These are phyloP conservation scores for Salix suchowensis DNA, from an alignment of 345 rosid genomes.

Conservation along the genomic window DNA sequence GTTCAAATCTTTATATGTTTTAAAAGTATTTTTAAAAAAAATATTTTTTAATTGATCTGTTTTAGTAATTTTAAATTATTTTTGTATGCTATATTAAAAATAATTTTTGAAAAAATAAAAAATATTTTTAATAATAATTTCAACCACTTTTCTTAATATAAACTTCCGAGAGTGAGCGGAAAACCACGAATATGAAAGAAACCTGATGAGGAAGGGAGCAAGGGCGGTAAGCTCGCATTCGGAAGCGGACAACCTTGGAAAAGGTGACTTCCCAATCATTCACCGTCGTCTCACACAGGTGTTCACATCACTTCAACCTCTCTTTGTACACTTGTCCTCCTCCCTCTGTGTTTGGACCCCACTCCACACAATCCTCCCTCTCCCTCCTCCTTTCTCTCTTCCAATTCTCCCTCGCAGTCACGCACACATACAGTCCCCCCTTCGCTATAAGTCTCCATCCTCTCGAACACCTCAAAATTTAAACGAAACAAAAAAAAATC, in stretches of 20 bases:
- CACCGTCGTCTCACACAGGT: neutral
- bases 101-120: too few species aligned
- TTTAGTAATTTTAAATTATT: too few species aligned
- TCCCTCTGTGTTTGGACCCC: neutral
- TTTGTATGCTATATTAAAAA: too few species aligned
- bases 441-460: too few species aligned
- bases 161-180: too few species aligned
- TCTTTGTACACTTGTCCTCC: constrained; percentile 19
- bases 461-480: too few species aligned
- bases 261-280: neutral
- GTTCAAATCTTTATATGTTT: too few species aligned
- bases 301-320: neutral
- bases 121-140: too few species aligned
- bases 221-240: constrained; percentile 40
- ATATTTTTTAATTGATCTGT: too few species aligned
- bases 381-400: too few species aligned
- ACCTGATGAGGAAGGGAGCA: neutral
- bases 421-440: neutral
- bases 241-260: constrained; percentile 63
- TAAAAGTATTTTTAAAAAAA: too few species aligned
- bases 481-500: neutral
- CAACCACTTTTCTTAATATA: too few species aligned
- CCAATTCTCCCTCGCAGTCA: neutral
- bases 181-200: neutral
- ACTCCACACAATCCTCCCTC: neutral